A percentile compares a stretch with the other conserved stretches of the same genome.
These are phyloP conservation scores for Musa balbisiana DNA, from an alignment of 202 grass and related monocot species.

Conservation along the genomic window DNA sequence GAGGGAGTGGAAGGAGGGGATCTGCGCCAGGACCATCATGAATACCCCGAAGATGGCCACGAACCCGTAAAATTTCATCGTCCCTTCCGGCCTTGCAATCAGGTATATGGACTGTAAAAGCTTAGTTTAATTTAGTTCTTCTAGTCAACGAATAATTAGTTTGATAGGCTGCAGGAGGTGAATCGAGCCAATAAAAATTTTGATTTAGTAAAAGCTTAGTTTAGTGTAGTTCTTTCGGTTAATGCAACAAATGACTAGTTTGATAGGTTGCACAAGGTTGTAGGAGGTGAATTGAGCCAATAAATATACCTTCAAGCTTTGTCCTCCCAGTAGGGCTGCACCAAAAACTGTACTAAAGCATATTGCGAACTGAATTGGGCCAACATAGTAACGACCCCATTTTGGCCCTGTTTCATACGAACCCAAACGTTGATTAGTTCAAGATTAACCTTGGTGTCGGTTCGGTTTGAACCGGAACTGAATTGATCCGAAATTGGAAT, in stretches of 20 bases:
- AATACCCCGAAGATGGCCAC: slow-evolving; percentile 66
- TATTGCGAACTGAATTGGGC: slow-evolving; percentile 72
- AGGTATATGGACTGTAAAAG: slow-evolving; percentile 63
- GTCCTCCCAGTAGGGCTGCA: slow-evolving; percentile 56
- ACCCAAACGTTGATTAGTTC: not conserved
- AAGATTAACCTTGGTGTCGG: too few species aligned
- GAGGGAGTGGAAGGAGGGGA: slow-evolving; percentile 88
- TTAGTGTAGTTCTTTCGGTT: too few species aligned
- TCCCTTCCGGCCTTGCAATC: slow-evolving; percentile 49
- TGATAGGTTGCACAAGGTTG: too few species aligned
- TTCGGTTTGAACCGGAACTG: too few species aligned
- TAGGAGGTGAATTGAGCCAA: too few species aligned
- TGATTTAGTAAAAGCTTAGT: not conserved
- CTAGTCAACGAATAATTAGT: too few species aligned
- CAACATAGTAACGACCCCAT: slow-evolving; percentile 68
- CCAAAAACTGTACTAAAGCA: slow-evolving; percentile 72
- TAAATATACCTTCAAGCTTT: slow-evolving; percentile 65
- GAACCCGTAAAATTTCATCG: slow-evolving; percentile 71
- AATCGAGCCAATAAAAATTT: not conserved
- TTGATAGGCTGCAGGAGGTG: too few species aligned
- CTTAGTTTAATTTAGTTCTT: not conserved
- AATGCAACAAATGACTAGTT: too few species aligned
- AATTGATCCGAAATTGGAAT: too few species aligned
- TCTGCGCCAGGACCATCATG: slow-evolving; percentile 51
- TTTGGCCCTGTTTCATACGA: slow-evolving; percentile 31